Evolutionary conservation across 768 basidiomycete species (phyloP).

Genomic region (Leccinum longicurvipes): DNA sequence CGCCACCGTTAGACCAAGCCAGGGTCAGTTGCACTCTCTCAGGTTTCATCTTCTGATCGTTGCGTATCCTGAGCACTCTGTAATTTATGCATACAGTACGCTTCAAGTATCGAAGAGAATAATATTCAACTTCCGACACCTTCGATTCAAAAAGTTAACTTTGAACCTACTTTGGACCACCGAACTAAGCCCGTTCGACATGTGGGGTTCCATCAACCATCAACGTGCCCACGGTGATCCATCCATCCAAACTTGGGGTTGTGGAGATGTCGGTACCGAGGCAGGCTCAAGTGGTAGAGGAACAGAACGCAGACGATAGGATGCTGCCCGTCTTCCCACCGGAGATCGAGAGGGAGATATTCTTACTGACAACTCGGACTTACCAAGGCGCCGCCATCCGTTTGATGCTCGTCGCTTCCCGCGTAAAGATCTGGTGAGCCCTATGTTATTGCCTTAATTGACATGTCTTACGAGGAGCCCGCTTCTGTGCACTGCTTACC

Average conservation of each 20-base stretch:
- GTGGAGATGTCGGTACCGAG: neutral
- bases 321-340: conserved; percentile 13
- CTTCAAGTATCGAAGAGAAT: too few species aligned
- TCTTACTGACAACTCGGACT: conserved; percentile 9
- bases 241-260: neutral
- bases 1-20: too few species aligned
- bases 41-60: too few species aligned
- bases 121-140: too few species aligned
- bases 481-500: neutral
- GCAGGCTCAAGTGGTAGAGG: neutral
- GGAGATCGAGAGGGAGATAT: conserved; percentile 21
- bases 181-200: too few species aligned
- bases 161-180: too few species aligned
- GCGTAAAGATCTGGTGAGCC: conserved; percentile 17
- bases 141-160: too few species aligned
- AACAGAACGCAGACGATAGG: neutral
- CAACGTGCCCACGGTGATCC: too few species aligned
- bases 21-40: too few species aligned
- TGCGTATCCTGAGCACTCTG: too few species aligned
- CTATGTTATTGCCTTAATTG: neutral
- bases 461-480: neutral
- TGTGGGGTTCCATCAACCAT: too few species aligned
- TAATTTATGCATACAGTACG: too few species aligned
- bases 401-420: conserved; percentile 18
- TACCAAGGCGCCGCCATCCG: conserved; percentile 6